Percentiles rank a stretch among this genome's conserved stretches.
These are phyloP conservation scores for Chalciporus pseudorubinellus DNA, from an alignment of 768 basidiomycete genomes.

Conservation along the genomic window DNA sequence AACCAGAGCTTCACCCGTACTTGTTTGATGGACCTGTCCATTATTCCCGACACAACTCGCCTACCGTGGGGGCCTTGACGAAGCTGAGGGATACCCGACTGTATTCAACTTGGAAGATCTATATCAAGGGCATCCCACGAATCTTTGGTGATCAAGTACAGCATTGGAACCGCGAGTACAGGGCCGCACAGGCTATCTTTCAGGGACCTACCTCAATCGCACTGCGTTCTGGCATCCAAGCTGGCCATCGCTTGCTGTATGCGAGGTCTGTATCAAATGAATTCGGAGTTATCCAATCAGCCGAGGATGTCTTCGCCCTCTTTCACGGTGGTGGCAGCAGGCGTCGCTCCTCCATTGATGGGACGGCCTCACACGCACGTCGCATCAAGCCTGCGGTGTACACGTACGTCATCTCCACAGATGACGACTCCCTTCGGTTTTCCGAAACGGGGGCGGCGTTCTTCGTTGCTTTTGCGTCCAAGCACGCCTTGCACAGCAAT, in stretches of 20 bases:
- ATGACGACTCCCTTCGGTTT: conserved; percentile 76
- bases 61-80: conserved; percentile 63
- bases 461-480: conserved; percentile 82
- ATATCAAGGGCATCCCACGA: conserved; percentile 54
- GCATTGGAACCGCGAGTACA: conserved; percentile 65
- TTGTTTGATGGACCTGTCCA: conserved; percentile 73
- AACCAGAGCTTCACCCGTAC: conserved; percentile 49
- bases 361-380: conserved; percentile 24
- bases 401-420: conserved; percentile 77
- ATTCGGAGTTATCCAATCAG: conserved; percentile 55
- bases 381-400: conserved; percentile 81
- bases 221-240: conserved; percentile 66
- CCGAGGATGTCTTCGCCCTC: conserved; percentile 49
- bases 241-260: conserved; percentile 73
- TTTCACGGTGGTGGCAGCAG: conserved; percentile 50
- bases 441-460: conserved; percentile 87
- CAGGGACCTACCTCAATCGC: conserved; percentile 57
- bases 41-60: conserved; percentile 69
- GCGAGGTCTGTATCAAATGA: conserved; percentile 60
- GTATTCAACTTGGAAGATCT: conserved; percentile 80
- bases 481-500: conserved; percentile 82
- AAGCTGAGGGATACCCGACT: conserved; percentile 58
- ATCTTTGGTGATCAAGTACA: conserved; percentile 63
- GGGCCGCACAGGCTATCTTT: conserved; percentile 72
- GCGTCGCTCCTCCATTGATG: conserved; percentile 11